Evolutionary conservation across 2,329 filamentous ascomycete species (phyloP).

Genomic region (Ophiognomonia clavigignenti-juglandacearum): DNA sequence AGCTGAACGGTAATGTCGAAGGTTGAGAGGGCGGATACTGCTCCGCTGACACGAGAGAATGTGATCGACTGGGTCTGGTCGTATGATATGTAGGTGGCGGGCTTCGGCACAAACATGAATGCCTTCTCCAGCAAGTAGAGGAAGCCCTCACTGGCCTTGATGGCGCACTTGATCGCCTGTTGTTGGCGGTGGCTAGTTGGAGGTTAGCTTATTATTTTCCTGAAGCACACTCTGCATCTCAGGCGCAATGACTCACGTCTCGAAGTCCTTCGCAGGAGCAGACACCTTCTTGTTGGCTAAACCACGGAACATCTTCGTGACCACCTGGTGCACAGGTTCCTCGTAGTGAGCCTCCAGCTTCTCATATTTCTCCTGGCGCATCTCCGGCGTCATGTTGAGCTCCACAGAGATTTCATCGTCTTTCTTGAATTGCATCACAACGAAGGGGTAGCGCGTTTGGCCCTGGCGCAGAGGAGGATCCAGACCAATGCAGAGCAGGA

Average conservation of each 20-base stretch:
- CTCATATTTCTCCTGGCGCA: slow-evolving; percentile 79
- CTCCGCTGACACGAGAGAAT: slow-evolving; percentile 92
- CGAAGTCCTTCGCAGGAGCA: slow-evolving; percentile 89
- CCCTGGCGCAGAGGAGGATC: slow-evolving; percentile 94
- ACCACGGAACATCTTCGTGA: slow-evolving; percentile 92
- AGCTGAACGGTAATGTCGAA: slow-evolving; percentile 94
- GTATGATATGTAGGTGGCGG: slow-evolving; percentile 93
- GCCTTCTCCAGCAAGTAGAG: slow-evolving; percentile 97
- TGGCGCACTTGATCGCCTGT: slow-evolving; percentile 97
- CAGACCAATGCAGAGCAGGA: slow-evolving; percentile 87
- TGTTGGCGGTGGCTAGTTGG: slow-evolving; percentile 73
- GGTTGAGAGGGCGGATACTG: slow-evolving; percentile 87
- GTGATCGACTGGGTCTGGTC: slow-evolving; percentile 89
- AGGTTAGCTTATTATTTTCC: slow-evolving; percentile 4
- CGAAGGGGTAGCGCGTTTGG: slow-evolving; percentile 94
- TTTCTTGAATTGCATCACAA: slow-evolving; percentile 98
- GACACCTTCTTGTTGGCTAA: slow-evolving; percentile 93
- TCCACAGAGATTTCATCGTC: slow-evolving; percentile 97
- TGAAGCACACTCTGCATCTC: no score
- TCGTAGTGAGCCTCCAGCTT: slow-evolving; percentile 89
- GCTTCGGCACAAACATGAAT: slow-evolving; percentile 98
- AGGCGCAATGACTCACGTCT: slow-evolving; percentile 66
- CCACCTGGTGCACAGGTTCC: slow-evolving; percentile 85
- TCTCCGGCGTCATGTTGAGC: slow-evolving; percentile 89
- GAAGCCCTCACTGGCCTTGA: slow-evolving; percentile 98